Base-by-base conservation (phyloP, 164 flowering plant species). In the Taxillus chinensis region DNA sequence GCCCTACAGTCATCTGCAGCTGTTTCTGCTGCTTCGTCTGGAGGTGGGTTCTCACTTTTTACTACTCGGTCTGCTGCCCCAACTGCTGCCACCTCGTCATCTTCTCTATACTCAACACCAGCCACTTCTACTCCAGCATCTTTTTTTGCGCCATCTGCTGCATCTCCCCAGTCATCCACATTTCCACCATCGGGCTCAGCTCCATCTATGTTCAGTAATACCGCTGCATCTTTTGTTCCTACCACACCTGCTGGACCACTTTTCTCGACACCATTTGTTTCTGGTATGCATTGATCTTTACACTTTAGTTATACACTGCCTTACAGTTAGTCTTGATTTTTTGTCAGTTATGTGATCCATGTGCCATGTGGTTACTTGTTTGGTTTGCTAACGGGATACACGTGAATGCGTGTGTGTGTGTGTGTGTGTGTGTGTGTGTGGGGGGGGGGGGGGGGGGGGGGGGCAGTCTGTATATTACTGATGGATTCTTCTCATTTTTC, bases 21-120 rank as follows among this genome's bases (percentile, higher is more conserved):
- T 39, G 58, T 66, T 41, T 8, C 80, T 51, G 56, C 84, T 41
- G 75, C 91, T 71, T 76, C 96, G 53, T 74, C 92, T 60, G 89
- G 85, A 14, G 68, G 79, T 69, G 85, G 89, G 0, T 70, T 78
- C 38, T 82, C 91, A n/a, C 73, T 89, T 66, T 81, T 86, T 64
- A 62, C 64, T 55, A 78, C 95, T 11, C 82, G 92, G 60, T 70
- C 79, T 48, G 68, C 89, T 69, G 73, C 87, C 57, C 75, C 85
- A 55, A 61, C 83, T 46, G 68, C 82, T 8, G 56, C 83, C 14
- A 60, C 70, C 49, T 57, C 85, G 13, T 72, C 86, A 45, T 79
- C 87, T 60, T 69, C 73, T 63, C 65, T 83, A 12, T 88, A 89
- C 73, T 66, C 86, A 13, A 91, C 97, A 12, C 95, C 97, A 1